phyloP scores from a whole-genome alignment of 139 green algal genomes.

The Yamagishiella unicocca region DNA sequence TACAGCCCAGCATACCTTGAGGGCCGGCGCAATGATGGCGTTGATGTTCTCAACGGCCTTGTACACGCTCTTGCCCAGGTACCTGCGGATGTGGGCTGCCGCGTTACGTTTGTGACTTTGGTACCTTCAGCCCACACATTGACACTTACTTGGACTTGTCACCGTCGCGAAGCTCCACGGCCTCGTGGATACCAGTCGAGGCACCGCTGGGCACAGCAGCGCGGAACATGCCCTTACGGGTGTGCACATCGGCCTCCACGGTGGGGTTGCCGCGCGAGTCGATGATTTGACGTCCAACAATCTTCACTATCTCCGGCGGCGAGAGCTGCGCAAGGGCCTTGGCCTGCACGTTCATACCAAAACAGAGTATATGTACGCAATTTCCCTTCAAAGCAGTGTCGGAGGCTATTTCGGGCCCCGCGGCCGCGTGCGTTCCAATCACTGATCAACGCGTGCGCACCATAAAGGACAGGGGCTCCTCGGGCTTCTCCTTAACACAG shows the following conservation, averaged over 20 bases:
- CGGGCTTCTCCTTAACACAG: slow-evolving; percentile 90
- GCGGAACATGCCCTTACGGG: slow-evolving; percentile 92
- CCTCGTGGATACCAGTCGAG: slow-evolving; percentile 97
- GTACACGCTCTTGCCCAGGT: slow-evolving; percentile 95
- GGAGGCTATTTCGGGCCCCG: neutral
- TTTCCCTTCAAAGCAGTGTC: neutral
- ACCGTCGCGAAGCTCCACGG: slow-evolving; percentile 96
- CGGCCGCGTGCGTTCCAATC: neutral
- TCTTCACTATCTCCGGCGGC: slow-evolving; percentile 85
- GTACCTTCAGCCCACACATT: neutral
- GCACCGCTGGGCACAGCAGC: slow-evolving; percentile 94
- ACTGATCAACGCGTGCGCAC: slow-evolving; percentile 56
- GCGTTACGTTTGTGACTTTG: neutral
- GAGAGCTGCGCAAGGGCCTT: slow-evolving; percentile 73
- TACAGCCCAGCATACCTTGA: slow-evolving; percentile 70
- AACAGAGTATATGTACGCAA: neutral
- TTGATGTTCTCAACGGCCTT: slow-evolving; percentile 98
- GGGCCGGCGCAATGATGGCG: slow-evolving; percentile 90
- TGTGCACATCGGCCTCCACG: slow-evolving; percentile 92
- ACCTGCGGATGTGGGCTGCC: slow-evolving; percentile 59
- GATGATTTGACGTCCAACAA: slow-evolving; percentile 95
- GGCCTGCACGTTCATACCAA: slow-evolving; percentile 55
- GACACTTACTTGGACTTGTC: slow-evolving; percentile 79
- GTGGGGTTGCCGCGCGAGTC: slow-evolving; percentile 99
- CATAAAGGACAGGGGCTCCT: slow-evolving; percentile 93